Conservation (phyloP, 2,329 filamentous ascomycete genomes). For the Ophidiomyces ophidiicola region DNA sequence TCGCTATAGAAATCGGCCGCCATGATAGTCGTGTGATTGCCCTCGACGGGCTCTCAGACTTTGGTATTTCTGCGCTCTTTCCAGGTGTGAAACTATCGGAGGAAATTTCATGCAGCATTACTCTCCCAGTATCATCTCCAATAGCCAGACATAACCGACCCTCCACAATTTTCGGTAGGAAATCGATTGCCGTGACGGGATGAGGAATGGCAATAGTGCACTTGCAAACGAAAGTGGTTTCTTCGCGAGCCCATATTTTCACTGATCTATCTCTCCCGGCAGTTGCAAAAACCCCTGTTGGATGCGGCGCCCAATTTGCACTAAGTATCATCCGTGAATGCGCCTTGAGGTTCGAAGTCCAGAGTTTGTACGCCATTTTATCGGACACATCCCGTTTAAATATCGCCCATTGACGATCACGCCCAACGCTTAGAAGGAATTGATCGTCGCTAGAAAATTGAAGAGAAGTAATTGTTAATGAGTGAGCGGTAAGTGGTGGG, state of each 20-base stretch:
- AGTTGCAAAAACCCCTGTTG: constrained; percentile 57
- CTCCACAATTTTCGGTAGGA: constrained; percentile 34
- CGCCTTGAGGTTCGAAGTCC: constrained; percentile 63
- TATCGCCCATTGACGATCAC: constrained; percentile 83
- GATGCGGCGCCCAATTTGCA: constrained; percentile 61
- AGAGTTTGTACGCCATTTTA: constrained; percentile 42
- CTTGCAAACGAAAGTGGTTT: constrained; percentile 40
- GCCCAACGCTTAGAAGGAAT: constrained; percentile 72
- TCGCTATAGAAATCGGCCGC: constrained; percentile 39
- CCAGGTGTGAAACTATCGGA: constrained; percentile 22
- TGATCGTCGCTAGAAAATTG: constrained; percentile 64
- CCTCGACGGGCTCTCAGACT: constrained; percentile 45
- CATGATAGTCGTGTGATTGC: constrained; percentile 57
- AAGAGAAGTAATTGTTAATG: constrained; percentile 71
- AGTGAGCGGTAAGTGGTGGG: constrained; percentile 72
- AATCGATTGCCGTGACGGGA: constrained; percentile 61
- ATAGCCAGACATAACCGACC: constrained; percentile 31
- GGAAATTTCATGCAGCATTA: constrained; percentile 33
- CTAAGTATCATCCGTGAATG: constrained; percentile 89
- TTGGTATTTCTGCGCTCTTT: constrained; percentile 25
- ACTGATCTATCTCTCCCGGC: constrained; percentile 81
- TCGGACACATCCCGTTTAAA: constrained; percentile 46
- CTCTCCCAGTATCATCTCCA: constrained; percentile 37
- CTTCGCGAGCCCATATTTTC: constrained; percentile 51
- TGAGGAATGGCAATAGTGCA: constrained; percentile 43